A percentile compares a stretch with the other conserved stretches of the same genome.
These are phyloP conservation scores for Zostera marina DNA, from an alignment of 116 monocot species.

Conservation along the genomic window DNA sequence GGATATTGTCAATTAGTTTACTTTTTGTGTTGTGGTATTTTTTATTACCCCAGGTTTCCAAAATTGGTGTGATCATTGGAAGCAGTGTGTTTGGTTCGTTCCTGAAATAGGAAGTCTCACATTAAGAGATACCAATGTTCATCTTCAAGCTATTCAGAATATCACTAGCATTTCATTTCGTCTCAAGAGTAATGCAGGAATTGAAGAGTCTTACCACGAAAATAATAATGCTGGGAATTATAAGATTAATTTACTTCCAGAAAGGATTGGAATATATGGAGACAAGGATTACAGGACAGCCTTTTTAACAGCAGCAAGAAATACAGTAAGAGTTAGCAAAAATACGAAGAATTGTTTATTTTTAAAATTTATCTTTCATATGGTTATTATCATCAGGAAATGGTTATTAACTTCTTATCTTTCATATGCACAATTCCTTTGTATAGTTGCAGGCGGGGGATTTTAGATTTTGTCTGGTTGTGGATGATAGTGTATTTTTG, in stretches of 20 bases:
- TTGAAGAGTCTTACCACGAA: background rate
- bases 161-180: constrained; percentile 53
- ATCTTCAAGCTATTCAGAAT: constrained; percentile 50
- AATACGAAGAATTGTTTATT: background rate
- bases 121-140: constrained; percentile 21
- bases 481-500: constrained; percentile 86
- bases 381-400: too few species aligned
- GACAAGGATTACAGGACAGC: constrained; percentile 48
- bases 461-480: constrained; percentile 59
- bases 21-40: background rate
- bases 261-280: constrained; percentile 81
- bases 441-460: constrained; percentile 48
- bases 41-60: background rate
- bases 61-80: constrained; percentile 97
- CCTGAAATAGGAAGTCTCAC: constrained; percentile 38
- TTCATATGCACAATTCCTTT: background rate
- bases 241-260: constrained; percentile 46
- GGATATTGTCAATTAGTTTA: background rate
- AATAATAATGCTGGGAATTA: constrained; percentile 1
- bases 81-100: constrained; percentile 87
- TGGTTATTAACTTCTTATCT: too few species aligned
- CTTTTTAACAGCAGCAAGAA: constrained; percentile 32
- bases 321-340: constrained; percentile 31
- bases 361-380: too few species aligned
- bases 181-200: constrained; percentile 16